A percentile compares a stretch with the other conserved stretches of the same genome.
phyloP scores from a whole-genome alignment of 148 eudicot genomes.

The Rhododendron griersonianum region DNA sequence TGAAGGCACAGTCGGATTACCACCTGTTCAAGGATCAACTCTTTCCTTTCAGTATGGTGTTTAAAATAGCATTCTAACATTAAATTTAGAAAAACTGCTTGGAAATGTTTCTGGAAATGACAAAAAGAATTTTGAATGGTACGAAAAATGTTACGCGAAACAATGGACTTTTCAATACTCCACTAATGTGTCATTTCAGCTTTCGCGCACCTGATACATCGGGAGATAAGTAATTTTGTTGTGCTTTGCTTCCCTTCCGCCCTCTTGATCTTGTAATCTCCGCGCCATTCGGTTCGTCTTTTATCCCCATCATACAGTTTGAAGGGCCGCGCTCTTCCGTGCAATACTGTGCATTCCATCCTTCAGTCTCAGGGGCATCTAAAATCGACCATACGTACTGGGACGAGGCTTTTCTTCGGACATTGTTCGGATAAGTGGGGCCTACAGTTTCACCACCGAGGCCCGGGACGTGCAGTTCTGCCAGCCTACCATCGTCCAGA shows the following conservation, averaged over 20 bases:
- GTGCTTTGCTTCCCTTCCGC: slow-evolving; percentile 32
- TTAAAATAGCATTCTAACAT: neutral
- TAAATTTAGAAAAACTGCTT: neutral
- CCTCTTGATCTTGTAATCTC: slow-evolving; percentile 42
- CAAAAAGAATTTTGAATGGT: neutral
- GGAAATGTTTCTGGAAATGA: neutral
- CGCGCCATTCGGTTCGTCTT: slow-evolving; percentile 38
- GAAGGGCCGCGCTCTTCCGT: slow-evolving; percentile 64
- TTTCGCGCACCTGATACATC: slow-evolving; percentile 8
- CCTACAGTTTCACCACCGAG: slow-evolving; percentile 65
- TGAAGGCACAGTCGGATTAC: slow-evolving; percentile 7
- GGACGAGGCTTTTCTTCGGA: slow-evolving; percentile 38
- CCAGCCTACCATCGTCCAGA: slow-evolving; percentile 79
- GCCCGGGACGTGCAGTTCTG: slow-evolving; percentile 70
- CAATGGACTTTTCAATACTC: neutral
- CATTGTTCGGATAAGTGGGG: slow-evolving; percentile 33
- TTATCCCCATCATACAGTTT: slow-evolving; percentile 66
- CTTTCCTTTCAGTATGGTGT: neutral
- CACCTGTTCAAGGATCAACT: neutral
- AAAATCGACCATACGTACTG: slow-evolving; percentile 68
- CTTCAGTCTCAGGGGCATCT: slow-evolving; percentile 84
- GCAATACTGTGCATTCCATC: slow-evolving; percentile 91
- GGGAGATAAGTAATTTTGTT: slow-evolving; percentile 42
- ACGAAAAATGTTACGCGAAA: neutral
- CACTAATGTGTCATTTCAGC: neutral